Base-by-base conservation (phyloP, 2,329 filamentous ascomycete species). In the Colletotrichum karsti region DNA sequence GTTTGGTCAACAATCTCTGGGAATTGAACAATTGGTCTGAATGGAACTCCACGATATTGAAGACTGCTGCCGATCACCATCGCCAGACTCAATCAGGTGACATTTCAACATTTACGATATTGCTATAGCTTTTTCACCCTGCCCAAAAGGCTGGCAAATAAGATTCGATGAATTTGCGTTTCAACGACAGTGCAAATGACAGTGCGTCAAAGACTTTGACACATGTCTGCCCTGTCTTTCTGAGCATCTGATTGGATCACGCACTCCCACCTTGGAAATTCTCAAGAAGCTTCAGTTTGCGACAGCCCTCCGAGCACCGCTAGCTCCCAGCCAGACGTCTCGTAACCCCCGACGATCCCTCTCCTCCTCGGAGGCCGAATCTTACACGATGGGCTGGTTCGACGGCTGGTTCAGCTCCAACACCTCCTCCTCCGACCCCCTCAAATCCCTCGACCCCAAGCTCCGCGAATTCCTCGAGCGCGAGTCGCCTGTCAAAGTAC, bases 381-480 rank as follows among this genome's bases (percentile, higher is more conserved):
- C 26, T 66, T 69, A 70, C 71, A 70, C 71, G 67, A 90, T 90
- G 88, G 87, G 87, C 72, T 90, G 87, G 86, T 80, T 88, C 73
- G 83, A 85, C 71, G 84, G 83, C 66, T 70, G 67, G 63, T 81
- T 88, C 67, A 85, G 87, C 70, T 77, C 85, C 73, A 80, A 84
- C 71, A 78, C 80, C 60, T 82, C 77, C 69, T 81, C 80, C 70
- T 77, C 77, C 73, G 85, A 90, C 70, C 90, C 92, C 24, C 85
- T 94, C 72, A 85, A 87, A 73, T 91, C 92, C 73, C 90, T 98
- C 74, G 94, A 97, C 76, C 92, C 93, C 41, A 90, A 91, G 71
- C 88, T 97, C 63, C 92, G 92, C 75, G 92, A 95, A 72, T 97
- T 95, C 79, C 90, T 97, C 75, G 86, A 94, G 77, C 90, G 91